Evolutionary conservation across 2,329 filamentous ascomycete genomes (phyloP).

Genomic region (Hymenoscyphus infarciens): DNA sequence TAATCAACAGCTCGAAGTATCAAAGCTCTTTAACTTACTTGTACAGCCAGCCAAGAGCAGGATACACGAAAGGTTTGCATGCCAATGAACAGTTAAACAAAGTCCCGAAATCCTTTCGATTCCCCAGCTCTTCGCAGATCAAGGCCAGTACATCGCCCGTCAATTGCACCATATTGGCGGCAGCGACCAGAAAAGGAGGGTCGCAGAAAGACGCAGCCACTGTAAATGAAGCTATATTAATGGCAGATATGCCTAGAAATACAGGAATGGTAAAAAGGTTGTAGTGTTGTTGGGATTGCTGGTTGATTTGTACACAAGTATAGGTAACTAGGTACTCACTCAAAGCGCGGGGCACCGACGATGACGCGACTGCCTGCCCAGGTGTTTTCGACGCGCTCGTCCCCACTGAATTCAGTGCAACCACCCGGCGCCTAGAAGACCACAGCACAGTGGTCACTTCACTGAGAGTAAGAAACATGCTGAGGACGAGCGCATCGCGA

Average conservation of each 20-base stretch:
- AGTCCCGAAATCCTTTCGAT: slow-evolving; percentile 53
- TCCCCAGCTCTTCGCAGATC: slow-evolving; percentile 56
- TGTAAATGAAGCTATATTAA: background rate
- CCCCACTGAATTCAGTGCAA: background rate
- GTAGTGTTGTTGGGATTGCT: slow-evolving; percentile 8
- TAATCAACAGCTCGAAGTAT: slow-evolving; percentile 17
- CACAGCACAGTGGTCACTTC: background rate
- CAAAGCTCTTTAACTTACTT: slow-evolving; percentile 42
- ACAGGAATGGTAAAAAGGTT: background rate
- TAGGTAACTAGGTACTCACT: slow-evolving; percentile 2
- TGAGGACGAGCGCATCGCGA: background rate
- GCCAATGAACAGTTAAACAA: slow-evolving; percentile 57
- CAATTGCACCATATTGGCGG: slow-evolving; percentile 43
- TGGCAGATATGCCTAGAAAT: background rate
- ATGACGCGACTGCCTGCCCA: slow-evolving; percentile 13
- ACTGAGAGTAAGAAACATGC: background rate
- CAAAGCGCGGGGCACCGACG: slow-evolving; percentile 15
- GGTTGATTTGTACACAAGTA: background rate
- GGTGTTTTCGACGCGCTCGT: background rate
- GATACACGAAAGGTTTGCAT: slow-evolving; percentile 52
- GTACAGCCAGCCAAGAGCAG: slow-evolving; percentile 61
- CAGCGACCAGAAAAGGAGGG: background rate
- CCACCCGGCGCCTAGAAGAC: background rate
- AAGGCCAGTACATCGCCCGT: slow-evolving; percentile 54
- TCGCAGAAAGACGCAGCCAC: background rate